Conservation (phyloP, 1,284 basidiomycete species). For the Malassezia caprae region DNA sequence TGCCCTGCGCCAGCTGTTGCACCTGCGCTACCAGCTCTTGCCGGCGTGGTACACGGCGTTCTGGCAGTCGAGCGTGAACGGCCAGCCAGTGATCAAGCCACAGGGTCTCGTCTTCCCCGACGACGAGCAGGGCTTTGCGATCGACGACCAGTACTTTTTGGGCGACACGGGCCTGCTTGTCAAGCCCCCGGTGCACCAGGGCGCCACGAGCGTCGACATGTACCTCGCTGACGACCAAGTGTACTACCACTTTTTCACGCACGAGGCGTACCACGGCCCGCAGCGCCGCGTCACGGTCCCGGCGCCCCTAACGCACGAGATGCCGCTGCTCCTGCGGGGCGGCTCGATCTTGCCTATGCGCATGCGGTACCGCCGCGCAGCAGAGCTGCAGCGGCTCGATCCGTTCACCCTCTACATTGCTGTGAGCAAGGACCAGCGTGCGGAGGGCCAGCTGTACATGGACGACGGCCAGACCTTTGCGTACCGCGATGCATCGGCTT, state of each 20-base stretch:
- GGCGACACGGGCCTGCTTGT: conserved; percentile 79
- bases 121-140: conserved; percentile 68
- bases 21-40: conserved; percentile 75
- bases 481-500: conserved; percentile 62
- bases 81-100: conserved; percentile 52
- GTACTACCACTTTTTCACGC: conserved; percentile 83
- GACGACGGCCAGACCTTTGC: conserved; percentile 85
- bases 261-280: conserved; percentile 54
- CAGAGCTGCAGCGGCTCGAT: conserved; percentile 76
- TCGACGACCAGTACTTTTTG: conserved; percentile 91
- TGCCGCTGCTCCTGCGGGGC: conserved; percentile 83
- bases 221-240: conserved; percentile 86
- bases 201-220: conserved; percentile 61
- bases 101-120: conserved; percentile 88
- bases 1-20: conserved; percentile 67
- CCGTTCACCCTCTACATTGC: conserved; percentile 86
- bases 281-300: conserved; percentile 62
- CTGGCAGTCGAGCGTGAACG: conserved; percentile 46
- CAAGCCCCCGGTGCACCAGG: conserved; percentile 76
- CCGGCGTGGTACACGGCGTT: conserved; percentile 96
- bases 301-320: conserved; percentile 52
- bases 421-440: conserved; percentile 53
- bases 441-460: conserved; percentile 77
- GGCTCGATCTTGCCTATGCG: conserved; percentile 79
- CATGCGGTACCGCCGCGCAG: conserved; percentile 73